phyloP scores from a whole-genome alignment of 1,284 basidiomycete species.

The Apiotrichum mycotoxinovorans region DNA sequence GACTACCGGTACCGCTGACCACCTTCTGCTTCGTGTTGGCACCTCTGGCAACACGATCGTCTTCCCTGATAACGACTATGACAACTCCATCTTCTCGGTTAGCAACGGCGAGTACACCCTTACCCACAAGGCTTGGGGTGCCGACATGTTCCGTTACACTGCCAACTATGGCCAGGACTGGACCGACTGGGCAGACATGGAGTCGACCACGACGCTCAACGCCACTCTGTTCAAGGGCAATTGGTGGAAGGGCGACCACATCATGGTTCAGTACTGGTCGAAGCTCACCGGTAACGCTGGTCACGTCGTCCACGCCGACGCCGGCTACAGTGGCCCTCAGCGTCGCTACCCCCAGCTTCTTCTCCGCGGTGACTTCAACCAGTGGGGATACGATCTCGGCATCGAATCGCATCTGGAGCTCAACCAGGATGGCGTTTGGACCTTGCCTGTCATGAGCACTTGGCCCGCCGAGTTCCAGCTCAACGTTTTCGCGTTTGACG shows the following conservation, averaged over 20 bases:
- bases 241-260: conserved; percentile 79
- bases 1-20: conserved; percentile 57
- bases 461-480: conserved; percentile 86
- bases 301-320: conserved; percentile 72
- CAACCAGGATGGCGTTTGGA: conserved; percentile 55
- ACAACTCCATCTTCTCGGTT: conserved; percentile 59
- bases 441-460: conserved; percentile 64
- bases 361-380: conserved; percentile 79
- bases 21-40: conserved; percentile 75
- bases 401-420: conserved; percentile 64
- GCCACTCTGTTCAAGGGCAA: conserved; percentile 58
- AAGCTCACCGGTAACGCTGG: conserved; percentile 60
- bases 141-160: conserved; percentile 81
- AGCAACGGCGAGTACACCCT: conserved; percentile 66
- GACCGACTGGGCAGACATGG: conserved; percentile 72
- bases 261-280: conserved; percentile 86
- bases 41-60: conserved; percentile 69
- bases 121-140: conserved; percentile 74
- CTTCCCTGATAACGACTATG: conserved; percentile 70
- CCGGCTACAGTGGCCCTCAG: conserved; percentile 56
- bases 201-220: conserved; percentile 65
- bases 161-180: conserved; percentile 81
- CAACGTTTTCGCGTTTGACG: conserved; percentile 81
- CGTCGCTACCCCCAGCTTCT: conserved; percentile 81
- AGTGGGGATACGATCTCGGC: conserved; percentile 84